Evolutionary conservation across 1,284 basidiomycete genomes (phyloP).

Genomic region (Malassezia nana): DNA sequence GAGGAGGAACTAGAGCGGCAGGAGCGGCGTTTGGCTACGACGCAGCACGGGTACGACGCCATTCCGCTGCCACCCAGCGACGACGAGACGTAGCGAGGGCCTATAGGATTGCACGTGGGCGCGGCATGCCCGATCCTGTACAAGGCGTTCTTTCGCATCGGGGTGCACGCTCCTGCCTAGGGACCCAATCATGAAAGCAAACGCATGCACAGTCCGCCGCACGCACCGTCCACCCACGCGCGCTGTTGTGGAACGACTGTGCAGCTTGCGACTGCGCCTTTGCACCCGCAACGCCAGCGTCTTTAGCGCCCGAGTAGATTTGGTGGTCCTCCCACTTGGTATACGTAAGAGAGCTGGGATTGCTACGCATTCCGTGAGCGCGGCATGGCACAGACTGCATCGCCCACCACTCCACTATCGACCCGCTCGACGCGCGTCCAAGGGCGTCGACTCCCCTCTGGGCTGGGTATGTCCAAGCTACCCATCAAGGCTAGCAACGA

Average conservation of each 20-base stretch:
- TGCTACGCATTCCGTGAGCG: background rate
- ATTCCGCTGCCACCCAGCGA: constrained; percentile 10
- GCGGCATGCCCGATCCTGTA: background rate
- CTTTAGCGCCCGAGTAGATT: background rate
- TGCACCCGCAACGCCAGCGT: background rate
- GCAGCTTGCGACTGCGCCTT: background rate
- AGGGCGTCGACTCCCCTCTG: background rate
- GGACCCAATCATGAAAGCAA: background rate
- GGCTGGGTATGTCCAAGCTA: background rate
- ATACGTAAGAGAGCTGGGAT: background rate
- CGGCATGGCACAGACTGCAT: background rate
- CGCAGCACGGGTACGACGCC: constrained; percentile 9
- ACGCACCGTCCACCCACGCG: background rate
- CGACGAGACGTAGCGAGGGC: background rate
- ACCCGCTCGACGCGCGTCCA: background rate
- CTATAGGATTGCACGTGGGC: background rate
- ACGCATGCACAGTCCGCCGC: background rate
- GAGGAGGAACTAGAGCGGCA: constrained; percentile 24
- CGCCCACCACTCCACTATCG: background rate
- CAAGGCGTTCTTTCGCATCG: background rate
- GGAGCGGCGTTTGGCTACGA: constrained; percentile 6
- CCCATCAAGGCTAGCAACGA: background rate
- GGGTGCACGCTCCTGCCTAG: background rate
- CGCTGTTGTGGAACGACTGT: background rate
- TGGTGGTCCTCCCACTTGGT: too few relatives aligned